A percentile compares a stretch with the other conserved stretches of the same genome.
Evolutionary conservation across 805 yeast genomes (phyloP).

Genomic region (Spathaspora hagerdaliae): DNA sequence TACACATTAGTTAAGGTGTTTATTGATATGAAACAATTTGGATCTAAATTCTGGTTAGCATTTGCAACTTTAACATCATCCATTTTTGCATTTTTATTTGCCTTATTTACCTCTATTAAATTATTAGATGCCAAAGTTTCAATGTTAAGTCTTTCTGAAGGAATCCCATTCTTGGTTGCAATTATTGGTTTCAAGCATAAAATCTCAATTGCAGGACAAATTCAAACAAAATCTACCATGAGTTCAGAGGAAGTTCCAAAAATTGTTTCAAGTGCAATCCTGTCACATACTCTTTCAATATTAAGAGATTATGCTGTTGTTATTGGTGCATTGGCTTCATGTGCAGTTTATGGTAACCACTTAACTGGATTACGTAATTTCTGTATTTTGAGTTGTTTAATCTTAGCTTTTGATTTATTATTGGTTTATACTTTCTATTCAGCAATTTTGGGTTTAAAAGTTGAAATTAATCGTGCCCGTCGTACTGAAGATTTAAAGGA

Average conservation of each 20-base stretch:
- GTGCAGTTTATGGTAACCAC: conserved; percentile 60
- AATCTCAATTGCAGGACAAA: conserved; percentile 62
- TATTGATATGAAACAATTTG: conserved; percentile 68
- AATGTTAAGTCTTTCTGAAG: conserved; percentile 75
- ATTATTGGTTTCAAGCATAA: conserved; percentile 90
- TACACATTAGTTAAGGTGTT: conserved; percentile 75
- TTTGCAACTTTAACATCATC: conserved; percentile 75
- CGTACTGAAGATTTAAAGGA: conserved; percentile 72
- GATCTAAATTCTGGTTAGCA: conserved; percentile 86
- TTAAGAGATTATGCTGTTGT: conserved; percentile 76
- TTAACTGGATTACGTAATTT: conserved; percentile 77
- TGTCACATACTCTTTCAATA: conserved; percentile 45
- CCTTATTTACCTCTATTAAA: conserved; percentile 56
- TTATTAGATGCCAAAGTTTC: conserved; percentile 60
- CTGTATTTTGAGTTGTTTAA: conserved; percentile 67
- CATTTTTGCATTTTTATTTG: conserved; percentile 77
- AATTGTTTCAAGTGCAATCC: conserved; percentile 39
- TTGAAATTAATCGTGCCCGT: conserved; percentile 84
- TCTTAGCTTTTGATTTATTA: conserved; percentile 66
- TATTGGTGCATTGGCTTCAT: conserved; percentile 63
- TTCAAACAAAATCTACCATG: conserved; percentile 37
- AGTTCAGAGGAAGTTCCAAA: conserved; percentile 39
- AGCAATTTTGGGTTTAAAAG: conserved; percentile 79
- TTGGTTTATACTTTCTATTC: conserved; percentile 78
- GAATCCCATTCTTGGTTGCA: conserved; percentile 89